A percentile compares a stretch with the other conserved stretches of the same genome.
Conservation (phyloP, 768 basidiomycete species). For the Baorangia bicolor region DNA sequence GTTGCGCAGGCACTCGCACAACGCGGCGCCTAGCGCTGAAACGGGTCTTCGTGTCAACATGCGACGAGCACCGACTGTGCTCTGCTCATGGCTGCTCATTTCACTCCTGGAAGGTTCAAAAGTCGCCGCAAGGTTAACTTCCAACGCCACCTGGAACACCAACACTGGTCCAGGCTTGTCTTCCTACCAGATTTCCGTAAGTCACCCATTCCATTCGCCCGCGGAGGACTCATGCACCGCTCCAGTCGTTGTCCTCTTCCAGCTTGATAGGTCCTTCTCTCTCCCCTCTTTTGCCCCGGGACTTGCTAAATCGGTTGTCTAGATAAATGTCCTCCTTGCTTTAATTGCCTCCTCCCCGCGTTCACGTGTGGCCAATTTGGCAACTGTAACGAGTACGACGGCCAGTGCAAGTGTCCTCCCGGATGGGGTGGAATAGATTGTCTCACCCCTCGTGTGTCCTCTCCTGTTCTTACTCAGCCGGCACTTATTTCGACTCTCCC, state of each 20-base stretch:
- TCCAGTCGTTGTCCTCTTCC: constrained; percentile 23
- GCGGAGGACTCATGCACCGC: constrained; percentile 11
- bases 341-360: constrained; percentile 91
- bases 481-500: not conserved
- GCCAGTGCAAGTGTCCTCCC: constrained; percentile 93
- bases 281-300: too few relatives aligned
- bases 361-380: constrained; percentile 94
- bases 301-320: not conserved
- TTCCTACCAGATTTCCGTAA: constrained; percentile 28
- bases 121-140: constrained; percentile 2
- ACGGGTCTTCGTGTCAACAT: constrained; percentile 14
- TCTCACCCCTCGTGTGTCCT: constrained; percentile 76
- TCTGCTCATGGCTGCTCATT: constrained; percentile 18
- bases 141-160: constrained; percentile 19
- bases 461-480: not conserved
- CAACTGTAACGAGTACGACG: constrained; percentile 86
- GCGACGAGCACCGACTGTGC: constrained; percentile 19
- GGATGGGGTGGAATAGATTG: constrained; percentile 99
- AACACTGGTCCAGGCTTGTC: constrained; percentile 14
- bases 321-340: constrained; percentile 83
- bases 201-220: constrained; percentile 1
- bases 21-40: not conserved
- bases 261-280: constrained; percentile 14
- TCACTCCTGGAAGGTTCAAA: constrained; percentile 1
- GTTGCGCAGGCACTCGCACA: not conserved